phyloP scores from a whole-genome alignment of 208 protist genomes.

The Trypanosoma avium region DNA sequence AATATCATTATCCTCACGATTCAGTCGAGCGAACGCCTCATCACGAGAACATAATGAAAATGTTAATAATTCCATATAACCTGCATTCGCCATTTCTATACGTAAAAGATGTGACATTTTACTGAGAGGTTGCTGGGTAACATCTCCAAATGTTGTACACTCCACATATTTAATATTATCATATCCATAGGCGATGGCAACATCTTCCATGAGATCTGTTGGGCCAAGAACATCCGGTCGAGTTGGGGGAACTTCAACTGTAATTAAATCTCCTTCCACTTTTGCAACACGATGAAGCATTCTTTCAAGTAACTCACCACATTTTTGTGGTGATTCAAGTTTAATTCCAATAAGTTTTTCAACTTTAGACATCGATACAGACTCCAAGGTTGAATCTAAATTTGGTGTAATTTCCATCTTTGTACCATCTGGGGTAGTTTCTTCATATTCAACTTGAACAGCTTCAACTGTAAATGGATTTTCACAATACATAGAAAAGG shows the following conservation, averaged over 20 bases:
- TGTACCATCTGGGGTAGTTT: constrained; percentile 60
- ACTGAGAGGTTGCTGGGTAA: constrained; percentile 91
- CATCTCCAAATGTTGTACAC: constrained; percentile 77
- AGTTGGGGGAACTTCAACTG: constrained; percentile 87
- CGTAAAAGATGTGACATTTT: constrained; percentile 94
- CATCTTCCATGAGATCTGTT: constrained; percentile 98
- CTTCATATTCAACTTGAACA: constrained; percentile 83
- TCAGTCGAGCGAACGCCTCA: constrained; percentile 89
- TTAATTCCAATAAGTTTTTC: constrained; percentile 91
- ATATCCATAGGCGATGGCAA: constrained; percentile 98
- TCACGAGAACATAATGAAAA: constrained; percentile 92
- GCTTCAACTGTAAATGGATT: constrained; percentile 89
- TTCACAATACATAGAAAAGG: constrained; percentile 95
- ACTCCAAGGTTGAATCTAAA: constrained; percentile 52
- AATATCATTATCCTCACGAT: constrained; percentile 69
- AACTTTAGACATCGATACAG: constrained; percentile 63
- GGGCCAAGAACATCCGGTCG: constrained; percentile 96
- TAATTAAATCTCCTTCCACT: constrained; percentile 55
- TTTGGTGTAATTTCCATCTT: constrained; percentile 65
- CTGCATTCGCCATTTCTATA: constrained; percentile 90
- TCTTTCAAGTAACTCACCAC: constrained; percentile 77
- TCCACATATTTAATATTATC: constrained; percentile 92
- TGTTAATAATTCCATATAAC: constrained; percentile 96
- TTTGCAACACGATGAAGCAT: constrained; percentile 90
- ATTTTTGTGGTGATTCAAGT: constrained; percentile 61